Conservation (phyloP, 306 rosid genomes). For the Cicer arietinum region DNA sequence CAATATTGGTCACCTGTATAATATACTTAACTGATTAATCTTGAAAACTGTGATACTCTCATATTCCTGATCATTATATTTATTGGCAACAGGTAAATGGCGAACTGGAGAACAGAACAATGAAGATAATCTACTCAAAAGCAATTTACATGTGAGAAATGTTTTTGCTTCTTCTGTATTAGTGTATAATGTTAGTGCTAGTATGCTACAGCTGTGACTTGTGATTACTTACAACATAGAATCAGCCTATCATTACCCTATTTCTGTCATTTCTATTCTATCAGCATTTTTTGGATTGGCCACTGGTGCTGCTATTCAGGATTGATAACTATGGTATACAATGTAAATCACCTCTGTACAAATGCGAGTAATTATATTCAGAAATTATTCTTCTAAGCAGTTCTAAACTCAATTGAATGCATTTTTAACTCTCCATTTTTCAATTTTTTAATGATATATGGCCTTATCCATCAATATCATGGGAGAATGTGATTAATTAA, state of each 20-base stretch:
- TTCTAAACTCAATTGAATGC: not conserved
- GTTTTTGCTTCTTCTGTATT: slow-evolving; percentile 16
- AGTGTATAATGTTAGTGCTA: not conserved
- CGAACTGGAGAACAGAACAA: slow-evolving; percentile 39
- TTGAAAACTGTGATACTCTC: slow-evolving; percentile 27
- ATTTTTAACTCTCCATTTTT: not conserved
- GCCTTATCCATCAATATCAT: not conserved
- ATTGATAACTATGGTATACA: not conserved
- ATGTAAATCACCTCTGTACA: not conserved
- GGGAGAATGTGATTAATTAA: not conserved
- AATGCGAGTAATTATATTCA: not conserved
- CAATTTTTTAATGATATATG: not conserved
- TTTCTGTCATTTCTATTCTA: not conserved
- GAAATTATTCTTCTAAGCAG: not conserved
- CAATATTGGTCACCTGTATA: not conserved
- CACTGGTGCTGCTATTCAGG: not conserved
- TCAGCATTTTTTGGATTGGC: not conserved
- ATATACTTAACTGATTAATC: slow-evolving; percentile 17
- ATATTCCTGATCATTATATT: slow-evolving; percentile 27
- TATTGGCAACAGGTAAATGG: slow-evolving; percentile 32
- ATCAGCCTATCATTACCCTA: not conserved
- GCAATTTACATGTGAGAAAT: slow-evolving; percentile 47
- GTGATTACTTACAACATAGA: not conserved
- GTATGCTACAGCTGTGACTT: not conserved
- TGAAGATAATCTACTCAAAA: slow-evolving; percentile 11